Evolutionary conservation across 2,329 filamentous ascomycete genomes (phyloP), one percentile per base, ranked within the genome.

Genomic region (Acephala macrosclerotiorum): DNA sequence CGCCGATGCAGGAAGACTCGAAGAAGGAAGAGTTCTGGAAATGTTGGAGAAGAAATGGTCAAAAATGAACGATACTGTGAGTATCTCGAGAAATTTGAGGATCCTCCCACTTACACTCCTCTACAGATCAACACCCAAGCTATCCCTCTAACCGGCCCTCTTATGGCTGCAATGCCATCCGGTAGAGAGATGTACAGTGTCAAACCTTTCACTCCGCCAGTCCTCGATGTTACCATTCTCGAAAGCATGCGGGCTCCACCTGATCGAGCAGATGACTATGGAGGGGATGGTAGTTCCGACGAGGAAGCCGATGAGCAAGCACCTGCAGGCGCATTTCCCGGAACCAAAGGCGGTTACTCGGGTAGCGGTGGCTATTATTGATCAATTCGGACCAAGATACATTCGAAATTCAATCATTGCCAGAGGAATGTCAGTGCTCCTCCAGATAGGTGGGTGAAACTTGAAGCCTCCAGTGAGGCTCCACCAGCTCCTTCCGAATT

Each of bases 11-110:
- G 95, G 96, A 1, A 90, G 87, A 72, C 80, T 93, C 20, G 96
- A 98, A 77, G 96, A 99, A 79, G 88, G 85, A 1, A 85, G 94
- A 63, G 91, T 98, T 2, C 84, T 97, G 60, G 92, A 96, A 73
- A 93, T 96, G 88, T 81, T 99, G 38, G 87, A 96, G 72, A 85
- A 84, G 42, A 97, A 97, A 77, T 97, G 96, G 95, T 88, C 87
- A 68, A 96, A 94, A 80, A 88, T 94, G 79, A 99, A 99, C 75
- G 93, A 97, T 78, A 97, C 92, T 20, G 92, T 96, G 80, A 80
- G 87, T 77, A 62, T 65, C 25, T 14, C 29, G 38, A 18, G 18
- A n/a, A 20, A 49, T 29, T 12, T 35, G 58, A 20, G 20, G n/a
- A 14, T 45, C 47, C 6, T 16, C 6, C 36, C 20, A 25, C 38